phyloP scores from a whole-genome alignment of 306 rosid genomes.

The Medicago arabica region DNA sequence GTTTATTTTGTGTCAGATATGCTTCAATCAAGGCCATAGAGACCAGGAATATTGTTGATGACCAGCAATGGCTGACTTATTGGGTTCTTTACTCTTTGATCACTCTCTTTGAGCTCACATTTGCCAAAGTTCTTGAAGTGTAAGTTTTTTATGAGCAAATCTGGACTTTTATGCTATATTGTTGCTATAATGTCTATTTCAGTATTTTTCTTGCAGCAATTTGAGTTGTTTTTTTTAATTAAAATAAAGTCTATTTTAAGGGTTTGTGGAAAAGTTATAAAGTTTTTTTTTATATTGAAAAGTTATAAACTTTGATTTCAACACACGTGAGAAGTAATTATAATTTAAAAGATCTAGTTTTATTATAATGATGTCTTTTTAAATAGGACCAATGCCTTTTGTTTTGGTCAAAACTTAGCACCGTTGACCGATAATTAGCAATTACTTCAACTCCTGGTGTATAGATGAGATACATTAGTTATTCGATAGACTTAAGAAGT shows the following conservation, averaged over 20 bases:
- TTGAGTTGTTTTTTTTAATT: background rate
- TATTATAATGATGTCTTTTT: background rate
- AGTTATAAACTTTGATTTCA: background rate
- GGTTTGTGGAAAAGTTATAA: background rate
- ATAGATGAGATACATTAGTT: too few relatives aligned
- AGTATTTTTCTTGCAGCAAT: background rate
- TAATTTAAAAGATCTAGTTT: background rate
- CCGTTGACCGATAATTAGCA: too few relatives aligned
- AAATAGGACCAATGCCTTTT: too few relatives aligned
- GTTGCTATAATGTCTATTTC: background rate
- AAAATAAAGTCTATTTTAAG: background rate
- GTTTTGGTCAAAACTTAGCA: too few relatives aligned
- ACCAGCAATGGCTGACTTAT: slow-evolving; percentile 97
- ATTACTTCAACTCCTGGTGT: too few relatives aligned
- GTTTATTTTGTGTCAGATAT: slow-evolving; percentile 47
- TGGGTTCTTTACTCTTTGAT: slow-evolving; percentile 92
- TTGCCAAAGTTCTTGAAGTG: slow-evolving; percentile 83
- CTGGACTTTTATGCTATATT: background rate
- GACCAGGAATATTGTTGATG: slow-evolving; percentile 73
- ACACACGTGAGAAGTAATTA: background rate
- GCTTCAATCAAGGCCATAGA: slow-evolving; percentile 92
- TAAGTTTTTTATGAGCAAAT: slow-evolving; percentile 36
- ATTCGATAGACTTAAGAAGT: too few relatives aligned
- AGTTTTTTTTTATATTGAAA: background rate
- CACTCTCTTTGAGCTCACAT: slow-evolving; percentile 91